A percentile compares a stretch with the other conserved stretches of the same genome.
These are phyloP conservation scores for Nelumbo lutea DNA, from an alignment of 164 flowering plant genomes.

Conservation along the genomic window DNA sequence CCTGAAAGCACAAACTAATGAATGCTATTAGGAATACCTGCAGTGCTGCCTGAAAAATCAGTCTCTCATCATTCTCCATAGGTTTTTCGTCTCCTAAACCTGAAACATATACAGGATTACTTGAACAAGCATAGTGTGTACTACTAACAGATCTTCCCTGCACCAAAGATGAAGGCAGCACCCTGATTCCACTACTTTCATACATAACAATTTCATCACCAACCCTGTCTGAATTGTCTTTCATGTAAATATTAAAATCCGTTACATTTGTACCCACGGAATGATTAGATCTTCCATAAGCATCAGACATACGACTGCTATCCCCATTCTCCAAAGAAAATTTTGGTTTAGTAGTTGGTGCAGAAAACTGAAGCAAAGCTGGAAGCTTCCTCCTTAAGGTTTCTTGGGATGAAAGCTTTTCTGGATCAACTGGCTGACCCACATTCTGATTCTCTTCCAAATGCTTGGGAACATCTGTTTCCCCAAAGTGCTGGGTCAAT, in stretches of 20 bases:
- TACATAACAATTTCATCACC: slow-evolving; percentile 34
- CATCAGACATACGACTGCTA: slow-evolving; percentile 26
- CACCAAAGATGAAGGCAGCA: slow-evolving; percentile 50
- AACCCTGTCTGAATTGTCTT: slow-evolving; percentile 21
- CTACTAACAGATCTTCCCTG: slow-evolving; percentile 39
- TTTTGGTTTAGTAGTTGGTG: slow-evolving; percentile 17
- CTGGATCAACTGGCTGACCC: slow-evolving; percentile 20
- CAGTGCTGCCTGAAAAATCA: slow-evolving; percentile 76
- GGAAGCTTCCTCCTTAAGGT: slow-evolving; percentile 51
- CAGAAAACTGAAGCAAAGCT: slow-evolving; percentile 31
- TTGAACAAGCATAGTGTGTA: slow-evolving; percentile 33
- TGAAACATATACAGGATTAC: slow-evolving; percentile 36
- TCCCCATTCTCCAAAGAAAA: slow-evolving; percentile 27
- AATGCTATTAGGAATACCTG: slow-evolving; percentile 43
- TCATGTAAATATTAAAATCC: slow-evolving; percentile 22
- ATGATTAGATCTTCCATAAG: slow-evolving; percentile 20
- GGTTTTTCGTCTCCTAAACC: slow-evolving; percentile 47
- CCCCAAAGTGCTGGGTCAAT: slow-evolving; percentile 7
- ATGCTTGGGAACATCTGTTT: slow-evolving; percentile 12
- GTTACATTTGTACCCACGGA: slow-evolving; percentile 25
- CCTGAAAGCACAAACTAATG: not conserved
- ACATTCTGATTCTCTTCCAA: slow-evolving; percentile 17
- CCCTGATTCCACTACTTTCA: slow-evolving; percentile 42
- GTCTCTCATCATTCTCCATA: slow-evolving; percentile 62
- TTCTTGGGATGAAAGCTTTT: slow-evolving; percentile 31